phyloP scores from a whole-genome alignment of 2,329 filamentous ascomycete genomes.

The Proliferodiscus dingleyae region DNA sequence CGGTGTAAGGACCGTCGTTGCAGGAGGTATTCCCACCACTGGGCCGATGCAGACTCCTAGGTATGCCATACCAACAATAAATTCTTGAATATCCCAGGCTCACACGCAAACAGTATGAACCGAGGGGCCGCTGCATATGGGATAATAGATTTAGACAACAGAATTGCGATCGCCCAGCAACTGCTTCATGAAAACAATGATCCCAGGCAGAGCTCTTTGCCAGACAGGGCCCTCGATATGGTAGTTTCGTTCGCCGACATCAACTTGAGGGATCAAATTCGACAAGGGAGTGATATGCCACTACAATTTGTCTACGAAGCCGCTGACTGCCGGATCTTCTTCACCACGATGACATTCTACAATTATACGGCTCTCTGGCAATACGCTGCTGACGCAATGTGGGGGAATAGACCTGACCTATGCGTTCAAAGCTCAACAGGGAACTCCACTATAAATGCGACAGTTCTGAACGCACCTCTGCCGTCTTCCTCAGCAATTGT shows the following conservation, averaged over 20 bases:
- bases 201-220: conserved; percentile 16
- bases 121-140: conserved; percentile 41
- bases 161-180: conserved; percentile 23
- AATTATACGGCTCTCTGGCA: conserved; percentile 47
- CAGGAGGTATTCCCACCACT: conserved; percentile 45
- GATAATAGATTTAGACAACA: conserved; percentile 21
- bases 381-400: conserved; percentile 34
- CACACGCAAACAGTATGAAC: conserved; percentile 47
- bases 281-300: conserved; percentile 32
- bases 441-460: no score
- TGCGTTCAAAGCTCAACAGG: conserved; percentile 9
- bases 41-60: conserved; percentile 47
- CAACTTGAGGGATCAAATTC: conserved; percentile 38
- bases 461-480: no score
- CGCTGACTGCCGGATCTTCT: conserved; percentile 55
- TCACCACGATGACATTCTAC: conserved; percentile 45
- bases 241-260: conserved; percentile 32
- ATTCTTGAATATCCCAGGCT: no score
- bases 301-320: conserved; percentile 56
- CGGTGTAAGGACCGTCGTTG: conserved; percentile 47
- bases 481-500: no score
- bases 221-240: conserved; percentile 19
- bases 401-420: conserved; percentile 22
- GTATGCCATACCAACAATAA: no score
- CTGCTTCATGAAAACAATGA: conserved; percentile 12